Base-by-base conservation (phyloP, 768 basidiomycete genomes). In the Leccinum variicolor region DNA sequence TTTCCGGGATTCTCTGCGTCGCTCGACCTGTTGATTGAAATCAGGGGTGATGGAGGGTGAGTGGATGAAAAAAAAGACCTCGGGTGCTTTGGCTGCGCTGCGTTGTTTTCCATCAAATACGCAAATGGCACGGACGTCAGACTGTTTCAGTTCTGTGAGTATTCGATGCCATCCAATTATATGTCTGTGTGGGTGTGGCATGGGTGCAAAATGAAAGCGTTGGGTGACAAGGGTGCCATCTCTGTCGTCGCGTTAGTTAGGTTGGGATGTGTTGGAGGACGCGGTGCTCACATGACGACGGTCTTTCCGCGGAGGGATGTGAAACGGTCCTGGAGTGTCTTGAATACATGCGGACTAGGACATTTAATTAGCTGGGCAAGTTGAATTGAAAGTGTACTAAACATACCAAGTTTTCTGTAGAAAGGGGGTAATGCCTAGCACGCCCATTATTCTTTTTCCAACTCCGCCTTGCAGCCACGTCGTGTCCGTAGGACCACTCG, bases 171-270 rank as follows among this genome's bases (percentile, higher is more conserved):
- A 94, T 19, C 89, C 86, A 4, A 90, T 73, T 21, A 93, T 78
- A 70, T 94, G 92, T 29, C 86, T 81, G 62, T 84, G 77, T 0
- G 74, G 75, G 66, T 90, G 84, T 2, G 85, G 84, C 52, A 78
- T 72, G 14, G 79, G 85, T 0, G 85, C 80, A 70, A 86, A 94
- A 66, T 92, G 89, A 47, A 92, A 78, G 23, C 91, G 83, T 66
- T 91, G 90, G 0, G 91, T 94, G 66, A 94, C 80, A 56, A 94
- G 85, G 7, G 91, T 94, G 48, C 86, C 92, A 78, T 94, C 92
- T 46, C 92, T 93, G 64, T 53, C 21, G 54, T n/a, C 23, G 11
- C 28, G 17, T 50, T 41, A 56, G 48, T 5, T 33, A 17, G n/a
- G n/a, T n/a, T 3, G n/a, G 23, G 9, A 17, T 14, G 17, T 1